Percentiles rank a stretch among this genome's conserved stretches.
These are phyloP conservation scores for Volvox africanus DNA, from an alignment of 139 green algal species.

Conservation along the genomic window DNA sequence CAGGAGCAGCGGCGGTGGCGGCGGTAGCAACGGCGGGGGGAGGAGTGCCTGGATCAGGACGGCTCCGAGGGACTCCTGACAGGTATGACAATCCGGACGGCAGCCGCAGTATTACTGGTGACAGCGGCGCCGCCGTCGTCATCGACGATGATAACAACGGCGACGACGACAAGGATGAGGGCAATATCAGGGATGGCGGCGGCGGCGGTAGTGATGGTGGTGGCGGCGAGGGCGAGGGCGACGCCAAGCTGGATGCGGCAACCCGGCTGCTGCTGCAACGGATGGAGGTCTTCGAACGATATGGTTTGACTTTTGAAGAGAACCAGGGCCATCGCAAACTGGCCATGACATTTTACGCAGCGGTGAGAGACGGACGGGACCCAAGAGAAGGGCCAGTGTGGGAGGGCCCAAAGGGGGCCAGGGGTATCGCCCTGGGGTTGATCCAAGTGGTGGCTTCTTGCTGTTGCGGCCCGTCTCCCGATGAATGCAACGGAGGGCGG, in stretches of 20 bases:
- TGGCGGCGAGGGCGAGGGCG: neutral
- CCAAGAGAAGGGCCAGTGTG: too few species aligned
- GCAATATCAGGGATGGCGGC: neutral
- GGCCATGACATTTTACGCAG: constrained; percentile 20
- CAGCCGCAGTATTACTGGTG: neutral
- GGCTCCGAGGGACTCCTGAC: too few species aligned
- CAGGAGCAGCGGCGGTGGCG: too few species aligned
- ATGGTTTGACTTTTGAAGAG: constrained; percentile 38
- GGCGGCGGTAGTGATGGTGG: neutral
- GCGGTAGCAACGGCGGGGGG: neutral
- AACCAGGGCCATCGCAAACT: constrained; percentile 17
- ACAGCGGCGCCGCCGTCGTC: neutral
- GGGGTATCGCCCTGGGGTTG: too few species aligned
- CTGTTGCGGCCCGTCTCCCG: too few species aligned
- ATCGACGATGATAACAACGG: neutral
- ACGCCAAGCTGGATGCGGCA: neutral
- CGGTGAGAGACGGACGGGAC: constrained; percentile 6
- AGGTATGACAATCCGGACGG: too few species aligned
- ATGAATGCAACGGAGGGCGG: neutral
- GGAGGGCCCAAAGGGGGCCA: too few species aligned
- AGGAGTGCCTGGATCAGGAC: neutral
- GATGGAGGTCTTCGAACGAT: constrained; percentile 27
- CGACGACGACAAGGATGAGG: neutral
- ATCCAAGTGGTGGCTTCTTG: too few species aligned
- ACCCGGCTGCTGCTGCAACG: constrained; percentile 5